A percentile compares a stretch with the other conserved stretches of the same genome.
Evolutionary conservation across 768 basidiomycete genomes (phyloP).

Genomic region (Collybia sordida): DNA sequence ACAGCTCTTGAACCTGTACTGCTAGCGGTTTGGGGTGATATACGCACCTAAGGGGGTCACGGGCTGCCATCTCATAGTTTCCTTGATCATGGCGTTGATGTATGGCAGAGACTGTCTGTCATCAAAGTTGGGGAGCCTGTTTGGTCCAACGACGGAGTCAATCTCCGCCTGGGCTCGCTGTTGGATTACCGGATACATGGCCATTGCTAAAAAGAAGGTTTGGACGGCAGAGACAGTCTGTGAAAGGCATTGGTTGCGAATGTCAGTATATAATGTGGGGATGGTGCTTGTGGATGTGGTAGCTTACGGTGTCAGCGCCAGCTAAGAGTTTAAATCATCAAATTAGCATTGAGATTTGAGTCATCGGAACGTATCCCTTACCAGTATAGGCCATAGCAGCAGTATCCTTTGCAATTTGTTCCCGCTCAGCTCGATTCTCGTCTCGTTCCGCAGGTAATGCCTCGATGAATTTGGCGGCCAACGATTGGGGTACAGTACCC

Average conservation of each 20-base stretch:
- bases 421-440: neutral
- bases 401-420: slow-evolving; percentile 10
- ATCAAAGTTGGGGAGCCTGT: slow-evolving; percentile 35
- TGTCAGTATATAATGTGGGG: too few relatives aligned
- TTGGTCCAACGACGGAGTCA: slow-evolving; percentile 32
- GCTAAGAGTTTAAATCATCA: neutral
- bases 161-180: slow-evolving; percentile 38
- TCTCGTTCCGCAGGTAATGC: neutral
- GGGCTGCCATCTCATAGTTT: too few relatives aligned
- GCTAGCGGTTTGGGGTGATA: too few relatives aligned
- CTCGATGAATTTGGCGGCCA: too few relatives aligned
- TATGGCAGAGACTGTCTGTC: slow-evolving; percentile 37
- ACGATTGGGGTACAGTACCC: neutral
- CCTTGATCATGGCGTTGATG: slow-evolving; percentile 33
- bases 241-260: too few relatives aligned
- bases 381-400: slow-evolving; percentile 10
- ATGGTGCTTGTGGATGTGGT: neutral
- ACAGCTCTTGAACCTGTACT: neutral
- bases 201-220: slow-evolving; percentile 36
- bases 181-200: slow-evolving; percentile 33
- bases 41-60: slow-evolving; percentile 13
- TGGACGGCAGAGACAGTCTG: slow-evolving; percentile 35
- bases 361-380: too few relatives aligned
- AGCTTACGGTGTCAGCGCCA: slow-evolving; percentile 10
- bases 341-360: too few relatives aligned